Evolutionary conservation across 2,329 filamentous ascomycete genomes (phyloP), one percentile per base, ranked within the genome.

Genomic region (Penicillium sp.): DNA sequence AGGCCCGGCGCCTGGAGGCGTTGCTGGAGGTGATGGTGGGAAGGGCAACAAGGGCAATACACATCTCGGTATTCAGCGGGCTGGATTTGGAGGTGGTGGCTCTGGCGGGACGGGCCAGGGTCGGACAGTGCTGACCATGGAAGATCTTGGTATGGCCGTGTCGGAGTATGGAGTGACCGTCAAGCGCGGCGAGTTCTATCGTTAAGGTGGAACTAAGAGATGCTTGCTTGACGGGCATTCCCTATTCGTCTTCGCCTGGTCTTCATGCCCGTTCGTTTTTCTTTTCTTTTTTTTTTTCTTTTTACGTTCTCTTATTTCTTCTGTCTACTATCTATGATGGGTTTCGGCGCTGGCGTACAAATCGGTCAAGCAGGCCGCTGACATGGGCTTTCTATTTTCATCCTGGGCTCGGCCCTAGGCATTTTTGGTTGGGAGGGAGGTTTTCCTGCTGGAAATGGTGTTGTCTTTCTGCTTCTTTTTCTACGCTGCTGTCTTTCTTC

Each of bases 161-260:
- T 90, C 90, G 28, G 94, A 99, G 80, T 99, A 97, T 71, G 94
- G 94, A 1, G 92, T 99, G 48, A 99, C 96, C 71, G 90, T 97
- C 49, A 97, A 96, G 85, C 84, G 94, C 61, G 92, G 93, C 69
- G 94, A 99, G 78, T 99, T 97, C 71, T 99, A 99, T 74, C 84
- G 92, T 67, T 97, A 72, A 79, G 52, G 18, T 26, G n/a, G 26
- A 26, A 39, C 21, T 36, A 43, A 44, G 40, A 52, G 18, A 40
- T 2, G n/a, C n/a, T n/a, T n/a, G n/a, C n/a, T n/a, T n/a, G 3
- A 23, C 16, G 6, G 14, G 28, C 6, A 16, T n/a, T 23, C 33
- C 28, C 2, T 48, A 11, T 6, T n/a, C n/a, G n/a, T 29, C 40
- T 53, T 49, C 24, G 31, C 46, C 14, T 16, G 39, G n/a, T 4